Base-by-base conservation (phyloP, 805 yeast genomes). In the Suhomyces faveliae region DNA sequence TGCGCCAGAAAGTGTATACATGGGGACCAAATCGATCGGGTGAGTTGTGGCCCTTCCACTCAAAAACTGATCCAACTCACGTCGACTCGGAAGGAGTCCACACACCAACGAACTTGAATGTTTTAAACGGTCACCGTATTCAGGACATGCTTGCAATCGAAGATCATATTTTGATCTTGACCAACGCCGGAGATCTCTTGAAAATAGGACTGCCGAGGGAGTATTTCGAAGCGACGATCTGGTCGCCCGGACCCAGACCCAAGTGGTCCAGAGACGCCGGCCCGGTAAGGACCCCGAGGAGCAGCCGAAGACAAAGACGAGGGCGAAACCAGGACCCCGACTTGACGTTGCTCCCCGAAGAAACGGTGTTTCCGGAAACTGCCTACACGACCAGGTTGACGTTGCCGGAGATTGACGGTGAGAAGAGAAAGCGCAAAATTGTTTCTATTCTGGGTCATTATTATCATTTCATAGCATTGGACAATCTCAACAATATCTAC, bases 101-200 rank as follows among this genome's bases (percentile, higher is more conserved):
- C 41, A 62, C 59, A 7, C 81, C 83, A 1, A 62, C 71, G 0
- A 54, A 59, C 46, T 63, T 78, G 3, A 52, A 63, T 1, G 62
- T 65, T 2, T 64, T 80, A 38, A 62, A 68, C 5, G 58, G 66
- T 3, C 52, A 59, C 20, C 52, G 65, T 2, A 60, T 78, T 1
- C 57, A 73, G 0, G 84, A 80, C 53, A 67, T 85, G 0, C 68
- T 78, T 20, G 81, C 83, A 7, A 86, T 86, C 23, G 92, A 92
- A 1, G 85, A 74, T 57, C 76, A 83, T 3, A 80, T 83, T 51
- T 81, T 81, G 44, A 66, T 85, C 2, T 64, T 85, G 30, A 77
- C 85, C 0, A 70, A 72, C 23, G 62, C 72, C 0, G 90, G 91
- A 0, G 67, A 75, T 5, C 58, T 86, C 5, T 84, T 72, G 60